Base-by-base conservation (phyloP, 441 rosid genomes). In the Viola pubescens region DNA sequence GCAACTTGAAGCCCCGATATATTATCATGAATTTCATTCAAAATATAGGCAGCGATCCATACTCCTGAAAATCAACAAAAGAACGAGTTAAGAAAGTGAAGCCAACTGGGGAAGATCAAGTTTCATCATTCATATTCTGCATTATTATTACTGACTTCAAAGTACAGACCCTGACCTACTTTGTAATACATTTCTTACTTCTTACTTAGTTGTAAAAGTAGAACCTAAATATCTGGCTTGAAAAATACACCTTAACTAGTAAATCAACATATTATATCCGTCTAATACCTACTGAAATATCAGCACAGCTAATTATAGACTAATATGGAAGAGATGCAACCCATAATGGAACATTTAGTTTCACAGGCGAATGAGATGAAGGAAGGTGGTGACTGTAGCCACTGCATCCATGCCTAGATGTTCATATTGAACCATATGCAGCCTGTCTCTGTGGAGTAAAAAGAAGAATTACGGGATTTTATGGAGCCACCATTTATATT, bases 1-100 rank as follows among this genome's bases (percentile, higher is more conserved):
- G 81, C 52, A 61, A 81, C 92, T 73, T 86, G 98, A 69, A 91
- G 92, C 92, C 87, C 81, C 38, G 77, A 60, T 61, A 81, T 70
- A 13, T 82, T 64, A 3, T 78, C 84, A 46, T 64, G 78, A 66
- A 81, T 62, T 79, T 91, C 98, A 67, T 88, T 85, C 76, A 85
- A 67, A 66, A 81, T 53, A 66, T 75, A 91, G 9, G 98, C 82
- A 65, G 70, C 71, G 52, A 82, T 69, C 96, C 96, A 91, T 40
- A 77, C 63, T 59, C 83, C 92, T 86, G 87, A 11, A 66, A 56
- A 34, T 12, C 41, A 47, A 65, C 45, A 58, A 40, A 39, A 45
- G 47, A 38, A 60, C 12, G 59, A 49, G 11, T 62, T 40, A 54
- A 54, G 26, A 19, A 51, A 53, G 58, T 39, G 34, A 57, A 65